A percentile compares a stretch with the other conserved stretches of the same genome.
Conservation (phyloP, 176 grass and related monocot genomes). For the Triticum urartu region DNA sequence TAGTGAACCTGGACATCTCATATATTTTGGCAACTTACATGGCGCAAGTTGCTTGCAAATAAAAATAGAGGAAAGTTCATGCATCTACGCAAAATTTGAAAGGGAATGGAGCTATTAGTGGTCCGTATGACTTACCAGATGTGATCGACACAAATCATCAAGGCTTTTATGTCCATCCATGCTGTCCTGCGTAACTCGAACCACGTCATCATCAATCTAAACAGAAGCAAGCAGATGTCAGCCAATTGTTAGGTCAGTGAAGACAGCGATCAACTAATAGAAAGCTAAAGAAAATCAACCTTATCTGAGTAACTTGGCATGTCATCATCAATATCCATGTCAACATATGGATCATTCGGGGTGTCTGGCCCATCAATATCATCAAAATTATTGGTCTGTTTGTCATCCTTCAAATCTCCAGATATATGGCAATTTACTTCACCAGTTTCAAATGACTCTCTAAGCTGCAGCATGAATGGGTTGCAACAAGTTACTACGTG, state of each 20-base stretch:
- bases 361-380: slow-evolving; percentile 45
- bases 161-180: slow-evolving; percentile 54
- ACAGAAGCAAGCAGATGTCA: slow-evolving; percentile 31
- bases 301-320: slow-evolving; percentile 38
- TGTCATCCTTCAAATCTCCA: slow-evolving; percentile 45
- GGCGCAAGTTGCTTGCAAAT: slow-evolving; percentile 22
- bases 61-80: background rate
- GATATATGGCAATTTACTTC: slow-evolving; percentile 43
- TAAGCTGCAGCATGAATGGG: slow-evolving; percentile 56
- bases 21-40: background rate
- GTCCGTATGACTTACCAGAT: slow-evolving; percentile 61
- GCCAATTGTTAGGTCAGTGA: background rate
- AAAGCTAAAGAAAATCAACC: slow-evolving; percentile 37
- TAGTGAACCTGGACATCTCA: slow-evolving; percentile 3
- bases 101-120: background rate
- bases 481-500: background rate
- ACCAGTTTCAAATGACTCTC: slow-evolving; percentile 65
- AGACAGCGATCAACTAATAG: background rate
- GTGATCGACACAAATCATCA: slow-evolving; percentile 71
- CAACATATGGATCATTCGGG: slow-evolving; percentile 31
- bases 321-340: slow-evolving; percentile 44
- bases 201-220: slow-evolving; percentile 35
- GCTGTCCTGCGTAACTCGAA: slow-evolving; percentile 42
- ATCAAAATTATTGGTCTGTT: slow-evolving; percentile 46
- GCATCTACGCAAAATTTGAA: background rate